These are phyloP conservation scores for Talaromyces sp. DNA, from an alignment of 2,329 filamentous ascomycete genomes.

Conservation along the genomic window DNA sequence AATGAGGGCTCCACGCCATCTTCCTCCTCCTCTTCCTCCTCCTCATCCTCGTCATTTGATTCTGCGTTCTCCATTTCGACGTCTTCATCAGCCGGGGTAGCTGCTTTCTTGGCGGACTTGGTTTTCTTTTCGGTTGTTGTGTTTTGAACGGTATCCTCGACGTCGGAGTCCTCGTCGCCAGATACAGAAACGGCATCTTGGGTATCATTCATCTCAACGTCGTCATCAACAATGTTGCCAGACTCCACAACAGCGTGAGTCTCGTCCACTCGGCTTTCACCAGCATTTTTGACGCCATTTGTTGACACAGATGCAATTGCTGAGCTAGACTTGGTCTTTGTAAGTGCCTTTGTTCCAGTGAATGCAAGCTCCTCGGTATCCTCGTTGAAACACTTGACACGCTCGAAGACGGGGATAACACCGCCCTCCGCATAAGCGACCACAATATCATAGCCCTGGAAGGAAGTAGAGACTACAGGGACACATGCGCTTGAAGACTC, in stretches of 20 bases:
- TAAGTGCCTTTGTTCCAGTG: constrained; percentile 48
- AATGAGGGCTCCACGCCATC: constrained; percentile 68
- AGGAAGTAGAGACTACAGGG: constrained; percentile 46
- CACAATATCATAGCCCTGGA: constrained; percentile 51
- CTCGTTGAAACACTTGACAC: constrained; percentile 50
- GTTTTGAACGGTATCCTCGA: constrained; percentile 24
- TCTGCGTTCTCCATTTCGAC: constrained; percentile 45
- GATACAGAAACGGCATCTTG: constrained; percentile 30
- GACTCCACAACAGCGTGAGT: constrained; percentile 57
- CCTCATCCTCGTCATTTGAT: constrained; percentile 32
- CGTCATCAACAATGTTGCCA: constrained; percentile 50
- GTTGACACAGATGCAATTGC: constrained; percentile 52
- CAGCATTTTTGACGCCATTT: constrained; percentile 56
- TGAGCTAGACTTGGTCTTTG: constrained; percentile 46
- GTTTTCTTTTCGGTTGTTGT: constrained; percentile 23
- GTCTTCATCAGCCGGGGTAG: constrained; percentile 35
- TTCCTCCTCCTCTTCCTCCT: constrained; percentile 48
- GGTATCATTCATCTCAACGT: constrained; percentile 37
- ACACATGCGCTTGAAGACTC: constrained; percentile 44
- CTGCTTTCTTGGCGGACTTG: constrained; percentile 20
- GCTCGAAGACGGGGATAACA: constrained; percentile 54
- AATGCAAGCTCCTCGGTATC: constrained; percentile 49
- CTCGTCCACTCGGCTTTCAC: constrained; percentile 60
- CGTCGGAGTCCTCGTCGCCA: constrained; percentile 32
- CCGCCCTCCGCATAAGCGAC: constrained; percentile 54